Base-by-base conservation (phyloP, 179 eudicot species). In the Carnegiea gigantea region DNA sequence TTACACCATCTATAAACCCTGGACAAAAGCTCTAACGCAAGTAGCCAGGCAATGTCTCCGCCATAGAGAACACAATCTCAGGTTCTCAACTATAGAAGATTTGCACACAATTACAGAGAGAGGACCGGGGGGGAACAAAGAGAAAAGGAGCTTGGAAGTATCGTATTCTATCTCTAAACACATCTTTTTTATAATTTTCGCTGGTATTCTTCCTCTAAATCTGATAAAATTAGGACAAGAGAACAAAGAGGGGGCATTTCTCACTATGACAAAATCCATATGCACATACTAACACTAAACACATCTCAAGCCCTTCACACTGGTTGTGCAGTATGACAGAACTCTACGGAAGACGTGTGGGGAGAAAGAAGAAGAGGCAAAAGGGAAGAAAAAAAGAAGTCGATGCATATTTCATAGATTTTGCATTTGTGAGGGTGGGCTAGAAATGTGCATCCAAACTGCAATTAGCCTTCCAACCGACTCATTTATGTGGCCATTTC, bases 401-500 rank as follows among this genome's bases (percentile, higher is more conserved):
- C 76, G 36, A 75, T 78, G 77, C 53, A 72, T 82, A 70, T 73
- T 82, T 84, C 11, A 82, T 75, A 78, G 74, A 81, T 53, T 78
- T 77, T 75, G 80, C 70, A 48, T 70, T 73, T 74, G 67, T 9
- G 20, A 62, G 2, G 23, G 53, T 78, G 36, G 67, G 70, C 49
- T 44, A n/a, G 28, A 17, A 54, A 40, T 11, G 73, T 67, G 84
- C 70, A 77, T 71, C 74, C 75, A 33, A 72, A 77, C 53, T 78
- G 74, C 77, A 30, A 76, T 53, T 28, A 28, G 14, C 60, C 24
- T 51, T 53, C 46, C 21, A 2, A 44, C 77, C 79, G 43, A 53
- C 38, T 54, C 71, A 26, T 15, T 88, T 82, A 92, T 3, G 97
- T 89, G 72, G 93, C 95, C 17, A 88, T 78, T 84, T 93, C 98